Evolutionary conservation across 2,329 filamentous ascomycete genomes (phyloP), one percentile per base, ranked within the genome.

Genomic region (Aspergillus sergii): DNA sequence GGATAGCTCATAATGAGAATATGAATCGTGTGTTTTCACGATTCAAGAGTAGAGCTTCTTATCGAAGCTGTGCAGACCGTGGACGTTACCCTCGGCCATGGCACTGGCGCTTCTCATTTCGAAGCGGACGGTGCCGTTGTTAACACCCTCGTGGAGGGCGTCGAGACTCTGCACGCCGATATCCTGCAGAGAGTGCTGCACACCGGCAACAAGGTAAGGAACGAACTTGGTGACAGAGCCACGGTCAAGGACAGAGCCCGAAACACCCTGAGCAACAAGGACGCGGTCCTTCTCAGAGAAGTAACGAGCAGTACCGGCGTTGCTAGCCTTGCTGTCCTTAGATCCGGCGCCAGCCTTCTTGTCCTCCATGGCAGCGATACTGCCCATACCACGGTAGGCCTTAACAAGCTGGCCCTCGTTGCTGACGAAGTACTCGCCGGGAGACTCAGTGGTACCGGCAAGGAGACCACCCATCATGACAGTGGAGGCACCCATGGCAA

Each of bases 391-490:
- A 80, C 95, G 92, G 86, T 99, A 99, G 46, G 95, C 94, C 87
- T 99, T 99, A 80, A 99, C 94, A 60, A 99, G 89, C 86, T 98
- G 96, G 69, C 95, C 95, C 81, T 98, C 94, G 65, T 92, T 91
- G 75, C 92, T 96, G 71, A 99, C 93, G 76, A 96, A 98, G 70
- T 96, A 98, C 69, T 94, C 94, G 68, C 95, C 96, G 41, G 95
- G 95, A 43, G 94, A 98, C 83, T 99, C 95, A 48, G 94, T 97
- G 67, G 95, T 98, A 78, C 96, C 95, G 57, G 95, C 95, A 69
- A 99, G 87, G 59, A 99, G 89, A 82, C 95, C 96, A 73, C 95
- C 95, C 95, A 99, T 99, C 95, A 99, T 99, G 78, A 99, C 91
- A 43, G 94, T 96, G 53, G 92, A 93, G 63, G 95, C 95, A 71